Percentiles rank a stretch among this genome's conserved stretches.
Conservation (phyloP, 2,329 filamentous ascomycete species). For the Apiospora hydei region DNA sequence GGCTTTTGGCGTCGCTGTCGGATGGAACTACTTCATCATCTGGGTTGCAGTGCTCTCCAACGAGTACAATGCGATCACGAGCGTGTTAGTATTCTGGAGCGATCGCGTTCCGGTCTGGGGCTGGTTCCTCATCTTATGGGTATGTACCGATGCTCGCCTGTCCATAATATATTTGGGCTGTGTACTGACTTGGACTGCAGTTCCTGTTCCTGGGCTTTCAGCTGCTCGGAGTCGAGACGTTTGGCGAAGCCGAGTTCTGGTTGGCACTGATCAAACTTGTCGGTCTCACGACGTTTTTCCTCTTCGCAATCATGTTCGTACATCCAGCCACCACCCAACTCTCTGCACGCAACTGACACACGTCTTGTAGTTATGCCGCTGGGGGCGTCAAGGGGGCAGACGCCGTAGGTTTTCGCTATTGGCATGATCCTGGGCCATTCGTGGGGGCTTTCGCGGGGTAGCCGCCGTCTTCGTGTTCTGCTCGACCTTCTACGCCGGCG, state of each 20-base stretch:
- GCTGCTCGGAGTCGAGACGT: constrained; percentile 74
- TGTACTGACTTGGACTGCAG: constrained; percentile 34
- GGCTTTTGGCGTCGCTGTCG: constrained; percentile 72
- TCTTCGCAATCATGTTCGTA: constrained; percentile 71
- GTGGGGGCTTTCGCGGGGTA: constrained; percentile 70
- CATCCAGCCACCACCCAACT: constrained; percentile 8
- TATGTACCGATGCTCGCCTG: constrained; percentile 38
- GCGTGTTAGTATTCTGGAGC: constrained; percentile 71
- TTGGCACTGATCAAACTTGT: constrained; percentile 75
- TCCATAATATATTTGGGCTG: background rate
- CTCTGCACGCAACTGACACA: constrained; percentile 24
- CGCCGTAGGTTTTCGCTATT: constrained; percentile 73
- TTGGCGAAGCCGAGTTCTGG: constrained; percentile 84
- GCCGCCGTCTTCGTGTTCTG: constrained; percentile 74
- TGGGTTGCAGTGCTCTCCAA: constrained; percentile 72
- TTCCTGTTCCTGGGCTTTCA: constrained; percentile 71
- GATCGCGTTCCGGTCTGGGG: constrained; percentile 68
- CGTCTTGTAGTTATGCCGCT: constrained; percentile 60
- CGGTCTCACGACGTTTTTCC: constrained; percentile 73
- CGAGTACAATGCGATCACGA: constrained; percentile 74
- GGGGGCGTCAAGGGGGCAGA: constrained; percentile 70
- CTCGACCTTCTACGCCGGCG: constrained; percentile 75
- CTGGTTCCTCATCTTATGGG: constrained; percentile 78
- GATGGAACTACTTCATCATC: constrained; percentile 77
- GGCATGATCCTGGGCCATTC: constrained; percentile 75